Percentiles rank a stretch among this genome's conserved stretches.
These are phyloP conservation scores for Serendipita sp. DNA, from an alignment of 768 basidiomycete species.

Conservation along the genomic window DNA sequence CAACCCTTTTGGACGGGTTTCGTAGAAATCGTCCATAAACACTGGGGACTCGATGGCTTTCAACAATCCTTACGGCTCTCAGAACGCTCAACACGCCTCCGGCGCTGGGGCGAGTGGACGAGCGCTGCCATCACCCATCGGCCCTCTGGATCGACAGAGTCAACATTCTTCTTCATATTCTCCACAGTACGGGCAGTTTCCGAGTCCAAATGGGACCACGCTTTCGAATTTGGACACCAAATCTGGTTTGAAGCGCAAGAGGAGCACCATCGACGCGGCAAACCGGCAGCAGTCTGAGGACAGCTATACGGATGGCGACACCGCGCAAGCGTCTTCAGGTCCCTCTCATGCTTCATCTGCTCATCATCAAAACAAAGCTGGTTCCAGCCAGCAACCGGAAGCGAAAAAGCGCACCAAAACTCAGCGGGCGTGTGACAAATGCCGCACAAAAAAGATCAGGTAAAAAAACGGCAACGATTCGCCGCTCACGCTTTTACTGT, in stretches of 20 bases:
- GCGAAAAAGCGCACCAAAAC: conserved; percentile 81
- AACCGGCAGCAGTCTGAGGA: conserved; percentile 1
- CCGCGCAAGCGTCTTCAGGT: background rate
- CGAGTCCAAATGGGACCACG: background rate
- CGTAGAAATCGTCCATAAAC: too few species aligned
- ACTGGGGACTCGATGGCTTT: background rate
- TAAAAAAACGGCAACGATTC: too few species aligned
- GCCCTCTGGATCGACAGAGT: background rate
- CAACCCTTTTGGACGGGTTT: too few species aligned
- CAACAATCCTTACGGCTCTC: background rate
- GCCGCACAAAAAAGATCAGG: conserved; percentile 81
- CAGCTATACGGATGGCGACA: background rate
- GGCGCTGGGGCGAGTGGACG: background rate
- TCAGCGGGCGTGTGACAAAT: conserved; percentile 82
- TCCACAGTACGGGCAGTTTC: background rate
- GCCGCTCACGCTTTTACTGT: too few species aligned
- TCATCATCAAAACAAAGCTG: background rate
- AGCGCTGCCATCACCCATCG: background rate
- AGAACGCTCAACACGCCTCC: background rate
- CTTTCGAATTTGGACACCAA: background rate
- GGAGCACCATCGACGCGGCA: background rate
- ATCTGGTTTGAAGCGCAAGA: background rate
- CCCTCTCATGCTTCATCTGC: background rate
- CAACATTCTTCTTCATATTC: background rate
- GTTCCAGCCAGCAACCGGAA: background rate